phyloP scores from a whole-genome alignment of 768 basidiomycete genomes.

The Rhodotorula toruloides region DNA sequence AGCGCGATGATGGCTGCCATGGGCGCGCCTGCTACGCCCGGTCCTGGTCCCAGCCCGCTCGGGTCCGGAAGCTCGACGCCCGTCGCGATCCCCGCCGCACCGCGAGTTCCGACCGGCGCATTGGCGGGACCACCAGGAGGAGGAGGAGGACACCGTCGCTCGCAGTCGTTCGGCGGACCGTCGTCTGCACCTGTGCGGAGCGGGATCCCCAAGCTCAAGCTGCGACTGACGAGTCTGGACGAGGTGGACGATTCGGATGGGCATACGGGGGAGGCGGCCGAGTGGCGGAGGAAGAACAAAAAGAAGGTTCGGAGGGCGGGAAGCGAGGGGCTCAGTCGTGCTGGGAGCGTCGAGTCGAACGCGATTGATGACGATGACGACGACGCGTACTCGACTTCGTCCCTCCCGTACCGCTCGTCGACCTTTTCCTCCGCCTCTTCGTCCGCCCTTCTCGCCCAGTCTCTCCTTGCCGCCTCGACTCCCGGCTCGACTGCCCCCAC shows the following conservation, averaged over 20 bases:
- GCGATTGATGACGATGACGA: neutral
- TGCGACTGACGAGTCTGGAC: conserved; percentile 29
- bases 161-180: conserved; percentile 3
- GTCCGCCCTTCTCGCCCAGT: conserved; percentile 32
- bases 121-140: neutral
- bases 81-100: neutral
- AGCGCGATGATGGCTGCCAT: conserved; percentile 38
- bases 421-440: conserved; percentile 26
- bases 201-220: conserved; percentile 23
- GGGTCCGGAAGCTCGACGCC: neutral
- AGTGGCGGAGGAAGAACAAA: conserved; percentile 30
- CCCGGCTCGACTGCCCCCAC: neutral
- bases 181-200: conserved; percentile 28
- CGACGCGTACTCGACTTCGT: neutral
- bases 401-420: conserved; percentile 1
- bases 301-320: conserved; percentile 32
- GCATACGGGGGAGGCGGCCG: conserved; percentile 31
- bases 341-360: conserved; percentile 21
- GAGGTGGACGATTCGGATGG: conserved; percentile 36
- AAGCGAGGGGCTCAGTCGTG: conserved; percentile 30
- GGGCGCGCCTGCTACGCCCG: neutral
- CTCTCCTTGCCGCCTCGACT: conserved; percentile 28
- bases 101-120: neutral
- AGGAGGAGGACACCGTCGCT: conserved; percentile 2
- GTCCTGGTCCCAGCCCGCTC: neutral